Evolutionary conservation across 257 asterid species (phyloP).

Genomic region (Solanum phureja): DNA sequence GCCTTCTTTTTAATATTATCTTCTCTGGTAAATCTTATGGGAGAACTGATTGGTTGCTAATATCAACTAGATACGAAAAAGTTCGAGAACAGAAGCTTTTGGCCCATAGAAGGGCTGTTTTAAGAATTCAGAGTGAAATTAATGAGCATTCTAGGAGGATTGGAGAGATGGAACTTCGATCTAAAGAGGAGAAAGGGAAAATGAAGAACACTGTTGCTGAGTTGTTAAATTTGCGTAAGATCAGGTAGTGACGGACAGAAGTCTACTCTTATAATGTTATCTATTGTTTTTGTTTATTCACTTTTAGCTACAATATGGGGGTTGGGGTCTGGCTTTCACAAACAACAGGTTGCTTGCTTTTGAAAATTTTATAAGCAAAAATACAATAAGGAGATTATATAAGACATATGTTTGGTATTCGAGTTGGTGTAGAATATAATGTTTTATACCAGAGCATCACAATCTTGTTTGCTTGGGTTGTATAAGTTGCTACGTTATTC

Average conservation of each 20-base stretch:
- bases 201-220: slow-evolving; percentile 39
- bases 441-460: background rate
- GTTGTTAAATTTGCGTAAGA: slow-evolving; percentile 34
- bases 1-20: background rate
- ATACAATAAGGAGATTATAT: background rate
- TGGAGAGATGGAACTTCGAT: slow-evolving; percentile 28
- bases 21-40: background rate
- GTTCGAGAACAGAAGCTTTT: slow-evolving; percentile 47
- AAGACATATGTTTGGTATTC: background rate
- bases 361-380: background rate
- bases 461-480: background rate
- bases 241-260: slow-evolving; percentile 30
- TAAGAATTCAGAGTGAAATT: slow-evolving; percentile 63
- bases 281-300: background rate
- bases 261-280: background rate
- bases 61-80: slow-evolving; percentile 29
- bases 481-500: background rate
- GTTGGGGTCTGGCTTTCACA: background rate
- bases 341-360: background rate
- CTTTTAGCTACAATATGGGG: background rate
- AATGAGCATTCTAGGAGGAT: slow-evolving; percentile 44
- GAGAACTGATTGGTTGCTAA: background rate
- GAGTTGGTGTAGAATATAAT: background rate
- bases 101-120: slow-evolving; percentile 52
- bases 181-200: slow-evolving; percentile 41